Evolutionary conservation across 2,329 filamentous ascomycete species (phyloP), one percentile per base, ranked within the genome.

Genomic region (Aureobasidium vineae): DNA sequence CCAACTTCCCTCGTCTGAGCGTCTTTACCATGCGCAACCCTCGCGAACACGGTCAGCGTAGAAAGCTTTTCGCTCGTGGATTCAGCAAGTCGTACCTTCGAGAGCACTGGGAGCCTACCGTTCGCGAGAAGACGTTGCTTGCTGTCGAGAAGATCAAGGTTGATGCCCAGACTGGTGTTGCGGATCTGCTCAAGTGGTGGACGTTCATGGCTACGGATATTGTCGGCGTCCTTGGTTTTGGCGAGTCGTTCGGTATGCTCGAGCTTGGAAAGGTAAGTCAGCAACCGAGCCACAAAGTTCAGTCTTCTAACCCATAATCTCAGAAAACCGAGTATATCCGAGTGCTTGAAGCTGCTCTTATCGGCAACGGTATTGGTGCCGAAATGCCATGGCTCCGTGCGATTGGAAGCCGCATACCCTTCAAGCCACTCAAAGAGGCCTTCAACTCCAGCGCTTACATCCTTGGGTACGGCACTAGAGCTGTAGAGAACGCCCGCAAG

Each of bases 11-110:
- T 1, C 43, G 73, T n/a, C 69, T 69, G 11, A 72, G 72, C 21
- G 71, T 77, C 16, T 78, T 79, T 63, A 73, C 73, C n/a, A 75
- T 77, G 74, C 70, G 70, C 7, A 74, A 77, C 49, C 72, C 71
- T 1, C 67, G 71, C 21, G 71, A 71, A 50, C 76, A 79, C 60
- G 72, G 70, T 28, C 69, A 70, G 6, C 68, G 75, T 47, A 69
- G 77, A 43, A 75, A 73, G 67, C 69, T 78, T 2, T 73, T 78
- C 61, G 72, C 74, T 1, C 70, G 72, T 7, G 67, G 71, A 2
- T 77, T 76, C 66, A 74, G 72, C 49, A 73, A 76, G 54, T 70
- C 70, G 4, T 74, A 71, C 41, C 68, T 77, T n/a, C 68, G 70
- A 13, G 70, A 71, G 38, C 70, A 73, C 49, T 78, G 75, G 75